Base-by-base conservation (phyloP, 1,284 basidiomycete species). In the Ustilago loliicola region DNA sequence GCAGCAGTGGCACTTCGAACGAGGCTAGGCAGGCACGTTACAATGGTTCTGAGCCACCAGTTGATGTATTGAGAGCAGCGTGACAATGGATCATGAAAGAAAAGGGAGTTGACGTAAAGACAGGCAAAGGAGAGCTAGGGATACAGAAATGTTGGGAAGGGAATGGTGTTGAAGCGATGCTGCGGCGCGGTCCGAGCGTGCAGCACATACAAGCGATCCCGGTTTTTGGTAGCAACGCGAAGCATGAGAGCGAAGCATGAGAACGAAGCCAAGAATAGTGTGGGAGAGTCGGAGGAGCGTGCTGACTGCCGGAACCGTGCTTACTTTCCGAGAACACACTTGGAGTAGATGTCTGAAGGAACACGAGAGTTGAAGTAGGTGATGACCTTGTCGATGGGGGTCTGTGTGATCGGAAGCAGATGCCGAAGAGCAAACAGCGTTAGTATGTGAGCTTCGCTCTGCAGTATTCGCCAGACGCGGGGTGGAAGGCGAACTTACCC, bases 301-400 rank as follows among this genome's bases (percentile, higher is more conserved):
- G 42, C 42, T 45, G 42, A 45, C n/a, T n/a, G 38, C 38, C 23
- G 48, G 25, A 29, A 29, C 25, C 17, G 47, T 13, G 19, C 11
- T 45, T 61, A 75, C 56, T 70, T 45, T 19, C 52, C 71, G 17
- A 60, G 63, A 11, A 78, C 67, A 51, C 76, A 74, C 66, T 78
- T 78, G 55, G 51, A 54, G 53, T 71, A 73, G 23, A 81, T 53
- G 32, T 81, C 77, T 1, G 23, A 30, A 32, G 78, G 80, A 3
- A 81, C 70, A 9, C 80, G 47, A 1, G 56, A 53, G 27, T 79
- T 59, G 40, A 81, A 50, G 48, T 81, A 78, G 4, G 50, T 30
- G 32, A 69, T 72, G 30, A 81, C 63, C 52, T 77, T 61, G 6
- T 71, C 55, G 23, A 81, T 34, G 4, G 73, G 69, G 0, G 70